These are phyloP conservation scores for Salvia sclarea DNA, from an alignment of 305 asterid genomes.

Conservation along the genomic window DNA sequence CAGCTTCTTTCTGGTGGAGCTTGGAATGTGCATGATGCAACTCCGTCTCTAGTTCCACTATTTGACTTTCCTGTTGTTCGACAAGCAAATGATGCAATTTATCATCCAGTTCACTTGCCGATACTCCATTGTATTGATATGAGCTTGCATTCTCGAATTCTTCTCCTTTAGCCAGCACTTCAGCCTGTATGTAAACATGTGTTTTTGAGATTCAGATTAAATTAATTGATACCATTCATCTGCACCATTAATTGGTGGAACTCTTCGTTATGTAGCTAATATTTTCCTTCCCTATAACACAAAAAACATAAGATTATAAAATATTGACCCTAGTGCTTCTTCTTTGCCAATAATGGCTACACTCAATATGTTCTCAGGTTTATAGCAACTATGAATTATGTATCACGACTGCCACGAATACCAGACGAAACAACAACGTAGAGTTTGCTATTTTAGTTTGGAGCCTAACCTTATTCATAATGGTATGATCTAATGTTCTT, in stretches of 20 bases:
- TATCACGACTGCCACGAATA: slow-evolving; percentile 20
- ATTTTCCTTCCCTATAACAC: neutral
- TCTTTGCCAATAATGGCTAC: neutral
- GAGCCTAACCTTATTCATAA: neutral
- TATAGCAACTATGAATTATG: slow-evolving; percentile 13
- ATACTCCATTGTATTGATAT: slow-evolving; percentile 43
- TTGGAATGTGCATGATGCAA: slow-evolving; percentile 52
- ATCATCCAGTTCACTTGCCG: slow-evolving; percentile 61
- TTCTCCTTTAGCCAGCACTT: slow-evolving; percentile 33
- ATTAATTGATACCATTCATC: neutral
- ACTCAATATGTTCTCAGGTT: neutral
- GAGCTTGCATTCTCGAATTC: slow-evolving; percentile 32
- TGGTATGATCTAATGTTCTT: neutral
- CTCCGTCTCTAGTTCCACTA: slow-evolving; percentile 56
- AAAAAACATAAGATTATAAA: neutral
- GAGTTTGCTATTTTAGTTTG: slow-evolving; percentile 21
- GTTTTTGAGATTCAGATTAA: neutral
- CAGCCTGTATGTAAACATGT: slow-evolving; percentile 37
- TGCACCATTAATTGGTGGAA: neutral
- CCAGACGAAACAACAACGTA: slow-evolving; percentile 23
- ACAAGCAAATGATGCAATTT: slow-evolving; percentile 65
- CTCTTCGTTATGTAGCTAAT: neutral
- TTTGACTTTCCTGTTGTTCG: slow-evolving; percentile 67
- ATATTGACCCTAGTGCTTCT: neutral
- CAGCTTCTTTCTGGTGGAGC: slow-evolving; percentile 67